phyloP scores from a whole-genome alignment of 345 rosid species.

The Eucalyptus cloeziana region DNA sequence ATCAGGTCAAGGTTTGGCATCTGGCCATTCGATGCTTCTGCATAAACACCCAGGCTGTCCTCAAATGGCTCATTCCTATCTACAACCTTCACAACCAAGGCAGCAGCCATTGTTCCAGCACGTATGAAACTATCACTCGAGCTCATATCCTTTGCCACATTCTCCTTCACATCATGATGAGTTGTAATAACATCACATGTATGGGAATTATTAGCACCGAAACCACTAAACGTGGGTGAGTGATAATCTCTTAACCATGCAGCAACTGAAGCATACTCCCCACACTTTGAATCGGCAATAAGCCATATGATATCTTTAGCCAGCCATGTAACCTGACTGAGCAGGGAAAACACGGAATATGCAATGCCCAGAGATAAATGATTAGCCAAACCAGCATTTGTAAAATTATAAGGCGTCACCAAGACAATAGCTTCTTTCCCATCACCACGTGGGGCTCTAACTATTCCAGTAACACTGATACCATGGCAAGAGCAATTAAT shows the following conservation, averaged over 20 bases:
- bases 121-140: conserved; percentile 40
- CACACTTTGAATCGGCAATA: conserved; percentile 74
- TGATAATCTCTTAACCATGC: conserved; percentile 91
- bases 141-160: conserved; percentile 1
- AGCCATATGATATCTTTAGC: conserved; percentile 92
- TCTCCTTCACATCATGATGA: conserved; percentile 1
- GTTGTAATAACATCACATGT: conserved; percentile 4
- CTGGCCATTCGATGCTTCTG: conserved; percentile 97
- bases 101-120: conserved; percentile 89
- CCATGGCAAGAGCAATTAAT: conserved; percentile 49
- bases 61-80: conserved; percentile 30
- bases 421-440: conserved; percentile 90
- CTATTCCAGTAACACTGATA: conserved; percentile 39
- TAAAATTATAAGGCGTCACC: conserved; percentile 71
- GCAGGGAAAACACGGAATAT: conserved; percentile 71
- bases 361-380: conserved; percentile 55
- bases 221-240: conserved; percentile 39
- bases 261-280: conserved; percentile 72
- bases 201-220: conserved; percentile 8
- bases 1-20: conserved; percentile 97
- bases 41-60: conserved; percentile 60
- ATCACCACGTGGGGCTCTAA: conserved; percentile 93
- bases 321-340: conserved; percentile 76
- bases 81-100: conserved; percentile 73
- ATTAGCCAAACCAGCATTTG: conserved; percentile 31